Percentiles rank a stretch among this genome's conserved stretches.
phyloP scores from a whole-genome alignment of 1,284 basidiomycete species.

The Cryptococcus depauperatus region DNA sequence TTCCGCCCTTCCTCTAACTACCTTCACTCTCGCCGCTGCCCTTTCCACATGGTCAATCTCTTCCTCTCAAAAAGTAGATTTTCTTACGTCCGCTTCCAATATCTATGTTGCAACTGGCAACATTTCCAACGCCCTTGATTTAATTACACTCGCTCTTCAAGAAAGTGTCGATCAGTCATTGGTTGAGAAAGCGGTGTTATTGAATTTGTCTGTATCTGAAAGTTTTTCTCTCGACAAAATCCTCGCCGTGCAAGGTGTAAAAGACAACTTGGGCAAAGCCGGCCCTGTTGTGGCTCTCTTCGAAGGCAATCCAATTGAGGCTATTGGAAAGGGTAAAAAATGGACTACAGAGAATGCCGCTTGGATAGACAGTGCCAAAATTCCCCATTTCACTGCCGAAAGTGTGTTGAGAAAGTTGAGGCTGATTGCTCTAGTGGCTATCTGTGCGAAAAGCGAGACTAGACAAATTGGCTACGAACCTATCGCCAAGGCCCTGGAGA shows the following conservation, averaged over 20 bases:
- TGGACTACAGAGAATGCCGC: slow-evolving; percentile 57
- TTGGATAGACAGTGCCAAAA: slow-evolving; percentile 54
- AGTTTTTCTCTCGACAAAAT: slow-evolving; percentile 76
- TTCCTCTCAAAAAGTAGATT: slow-evolving; percentile 58
- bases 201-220: slow-evolving; percentile 60
- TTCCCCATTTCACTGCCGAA: slow-evolving; percentile 33
- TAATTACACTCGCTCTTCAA: slow-evolving; percentile 50
- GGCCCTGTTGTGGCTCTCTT: slow-evolving; percentile 39
- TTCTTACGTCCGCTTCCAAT: slow-evolving; percentile 61
- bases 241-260: slow-evolving; percentile 45
- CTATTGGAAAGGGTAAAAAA: slow-evolving; percentile 57
- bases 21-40: slow-evolving; percentile 61
- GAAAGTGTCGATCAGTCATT: slow-evolving; percentile 39
- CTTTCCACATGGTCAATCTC: slow-evolving; percentile 68
- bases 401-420: slow-evolving; percentile 73
- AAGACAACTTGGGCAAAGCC: slow-evolving; percentile 27
- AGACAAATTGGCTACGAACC: slow-evolving; percentile 66
- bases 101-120: slow-evolving; percentile 55
- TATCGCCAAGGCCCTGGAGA: slow-evolving; percentile 61
- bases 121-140: slow-evolving; percentile 48
- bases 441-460: slow-evolving; percentile 68
- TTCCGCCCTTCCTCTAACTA: slow-evolving; percentile 57
- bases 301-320: slow-evolving; percentile 62
- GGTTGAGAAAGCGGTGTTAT: slow-evolving; percentile 38
- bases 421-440: slow-evolving; percentile 66